Evolutionary conservation across 805 yeast genomes (phyloP), one percentile per base, ranked within the genome.

Genomic region (Pichia sporocuriosa): DNA sequence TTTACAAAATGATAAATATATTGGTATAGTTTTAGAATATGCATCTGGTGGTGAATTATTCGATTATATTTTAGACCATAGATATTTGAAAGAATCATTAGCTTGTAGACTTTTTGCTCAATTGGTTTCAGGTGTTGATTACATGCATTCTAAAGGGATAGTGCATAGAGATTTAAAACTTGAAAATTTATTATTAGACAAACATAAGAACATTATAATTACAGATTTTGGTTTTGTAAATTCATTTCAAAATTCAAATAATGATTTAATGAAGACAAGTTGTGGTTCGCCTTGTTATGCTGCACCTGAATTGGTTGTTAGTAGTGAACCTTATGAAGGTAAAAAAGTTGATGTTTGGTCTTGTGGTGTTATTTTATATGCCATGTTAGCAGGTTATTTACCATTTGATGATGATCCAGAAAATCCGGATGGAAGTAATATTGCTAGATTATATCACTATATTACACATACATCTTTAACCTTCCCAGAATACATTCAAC

Each of bases 281-380:
- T 90, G 98, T 62, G 98, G 98, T 2, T 86, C 96, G 3, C 98
- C 98, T 1, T 90, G 98, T 61, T 90, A 90, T 62, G 98, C 98
- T 0, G 98, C 98, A 1, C 98, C 98, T 0, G 98, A 93, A 59
- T 67, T 93, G 44, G 98, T 93, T 3, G 81, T 88, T 24, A 82
- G 90, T 11, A 85, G 80, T 48, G 75, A 79, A 40, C 88, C 95
- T 13, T 93, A 93, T 59, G 87, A 84, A 51, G 97, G 96, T 19
- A 75, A 87, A 47, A 88, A 87, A 62, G 97, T 87, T 25, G 98
- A 93, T 63, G 83, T 89, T 32, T 93, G 98, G 98, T 86, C 96
- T 0, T 79, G 95, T 54, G 98, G 98, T 45, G 89, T 93, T 23
- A 93, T 93, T 40, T 66, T 93, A 32, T 93, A 88, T 58, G 97